Base-by-base conservation (phyloP, 306 rosid genomes). In the Fragaria iinumae region DNA sequence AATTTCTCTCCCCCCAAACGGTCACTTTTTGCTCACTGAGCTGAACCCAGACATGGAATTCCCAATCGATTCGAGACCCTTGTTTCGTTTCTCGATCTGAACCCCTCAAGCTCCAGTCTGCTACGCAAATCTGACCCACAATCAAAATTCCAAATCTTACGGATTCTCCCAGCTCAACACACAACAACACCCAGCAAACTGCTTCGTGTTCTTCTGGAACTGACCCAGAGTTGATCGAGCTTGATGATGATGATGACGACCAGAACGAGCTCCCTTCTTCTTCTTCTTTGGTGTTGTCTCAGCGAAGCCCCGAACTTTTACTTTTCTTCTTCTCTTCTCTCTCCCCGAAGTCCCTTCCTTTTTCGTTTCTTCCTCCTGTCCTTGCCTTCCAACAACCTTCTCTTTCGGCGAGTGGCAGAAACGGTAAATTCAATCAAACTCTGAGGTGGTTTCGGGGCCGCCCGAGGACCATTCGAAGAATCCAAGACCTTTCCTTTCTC, bases 341-440 rank as follows among this genome's bases (percentile, higher is more conserved):
- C 36, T 32, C 68, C 27, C 32, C 18, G 4, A 44, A 69, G 29
- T n/a, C 50, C 7, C 16, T 13, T 39, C 10, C 0, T 16, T 6
- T 16, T 59, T 55, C 45, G 16, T 65, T 70, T 57, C 59, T 47
- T 44, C 44, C 32, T 39, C 50, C 65, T 23, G 72, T 72, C 70
- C 71, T 76, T 18, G 6, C 59, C 70, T 60, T 38, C 41, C 11
- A 72, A 70, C 72, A 16, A 55, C 69, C 83, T 49, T 66, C 16
- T 20, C 36, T 16, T 16, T 47, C 64, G 69, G 71, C 20, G 72
- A 38, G 6, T 64, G 85, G 89, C 79, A 82, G 2, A 20, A 76
- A 50, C 6, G 49, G 92, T 88, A 88, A 88, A 82, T 82, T 77
- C 4, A 36, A 41, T 64, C 52, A 78, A 44, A 80, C 18, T 7